These are phyloP conservation scores for Spathaspora hagerdaliae DNA, from an alignment of 805 yeast species.

Conservation along the genomic window DNA sequence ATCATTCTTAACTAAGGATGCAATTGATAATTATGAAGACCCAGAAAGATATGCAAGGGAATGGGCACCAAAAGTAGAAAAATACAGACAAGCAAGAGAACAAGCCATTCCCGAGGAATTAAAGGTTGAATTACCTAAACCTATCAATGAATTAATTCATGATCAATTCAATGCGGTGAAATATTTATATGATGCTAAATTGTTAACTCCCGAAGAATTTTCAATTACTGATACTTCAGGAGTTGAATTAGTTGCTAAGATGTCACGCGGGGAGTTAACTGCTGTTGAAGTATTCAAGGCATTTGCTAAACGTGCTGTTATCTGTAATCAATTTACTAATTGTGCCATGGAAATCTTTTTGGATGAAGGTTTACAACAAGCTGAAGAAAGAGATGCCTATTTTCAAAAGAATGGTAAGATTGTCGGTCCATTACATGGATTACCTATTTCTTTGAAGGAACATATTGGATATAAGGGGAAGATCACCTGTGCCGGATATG, in stretches of 20 bases:
- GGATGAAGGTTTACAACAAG: constrained; percentile 55
- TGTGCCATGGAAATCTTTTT: constrained; percentile 45
- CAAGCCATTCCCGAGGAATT: constrained; percentile 27
- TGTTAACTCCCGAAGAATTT: constrained; percentile 31
- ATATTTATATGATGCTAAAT: constrained; percentile 30
- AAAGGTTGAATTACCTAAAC: constrained; percentile 27
- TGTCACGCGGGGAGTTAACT: constrained; percentile 30
- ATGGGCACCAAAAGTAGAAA: constrained; percentile 46
- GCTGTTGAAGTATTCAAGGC: constrained; percentile 39
- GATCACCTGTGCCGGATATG: constrained; percentile 38
- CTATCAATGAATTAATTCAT: constrained; percentile 24
- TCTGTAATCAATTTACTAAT: constrained; percentile 42
- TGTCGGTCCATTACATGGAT: constrained; percentile 63
- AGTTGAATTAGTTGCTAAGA: constrained; percentile 19
- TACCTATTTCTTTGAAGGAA: constrained; percentile 61
- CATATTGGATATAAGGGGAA: constrained; percentile 34
- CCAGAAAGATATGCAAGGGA: constrained; percentile 34
- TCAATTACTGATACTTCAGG: constrained; percentile 36
- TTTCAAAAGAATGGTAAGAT: constrained; percentile 42
- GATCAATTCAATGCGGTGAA: constrained; percentile 35
- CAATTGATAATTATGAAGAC: constrained; percentile 33
- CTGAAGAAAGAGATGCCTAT: constrained; percentile 51
- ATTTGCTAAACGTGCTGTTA: constrained; percentile 38
- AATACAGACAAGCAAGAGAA: constrained; percentile 28
- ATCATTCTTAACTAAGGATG: constrained; percentile 28